Base-by-base conservation (phyloP, 495 filamentous ascomycete genomes). In the Lasiosphaeriaceae sp. region DNA sequence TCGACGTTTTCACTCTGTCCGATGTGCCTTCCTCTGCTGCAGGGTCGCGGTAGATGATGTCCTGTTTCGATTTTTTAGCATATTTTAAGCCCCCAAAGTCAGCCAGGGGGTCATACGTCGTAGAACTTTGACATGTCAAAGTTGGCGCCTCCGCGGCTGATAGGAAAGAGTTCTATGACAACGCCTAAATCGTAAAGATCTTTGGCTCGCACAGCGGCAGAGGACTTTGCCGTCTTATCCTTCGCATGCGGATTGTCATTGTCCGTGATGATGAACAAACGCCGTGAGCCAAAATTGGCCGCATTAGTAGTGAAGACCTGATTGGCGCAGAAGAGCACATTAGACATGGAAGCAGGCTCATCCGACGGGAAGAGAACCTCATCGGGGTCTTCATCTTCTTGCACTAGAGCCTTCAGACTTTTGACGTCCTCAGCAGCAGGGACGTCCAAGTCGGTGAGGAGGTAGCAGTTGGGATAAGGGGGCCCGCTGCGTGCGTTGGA, bases 221-320 rank as follows among this genome's bases (percentile, higher is more conserved):
- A 83, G 41, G 87, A 88, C 39, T 84, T 86, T 20, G 86, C 70
- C 7, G 77, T 72, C 66, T 90, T 93, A 60, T 88, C 86, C 2
- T 81, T 74, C 2, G 71, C 77, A 66, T 96, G 90, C 6, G 95
- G 94, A 67, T 91, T 81, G 66, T 99, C 95, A 55, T 96, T 88
- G 65, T 97, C 92, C 2, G 95, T 96, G 54, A 99, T 91, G 57
- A 99, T 85, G 72, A 99, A 97, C 11, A 99, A 75, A 31, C 95
- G 83, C 41, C 95, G 77, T 0, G 94, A 97, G 21, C 90, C 84
- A 68, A 97, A 97, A 63, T 96, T 97, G 16, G 94, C 86, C 0
- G 95, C 91, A 66, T 88, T 96, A 2, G 89, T 96, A 2, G 94
- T 95, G 71, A 99, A 96, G 37, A 97, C 90, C 60, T 97, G 91